Evolutionary conservation across 768 basidiomycete species (phyloP).

Genomic region (Leucocoprinus leucothites): DNA sequence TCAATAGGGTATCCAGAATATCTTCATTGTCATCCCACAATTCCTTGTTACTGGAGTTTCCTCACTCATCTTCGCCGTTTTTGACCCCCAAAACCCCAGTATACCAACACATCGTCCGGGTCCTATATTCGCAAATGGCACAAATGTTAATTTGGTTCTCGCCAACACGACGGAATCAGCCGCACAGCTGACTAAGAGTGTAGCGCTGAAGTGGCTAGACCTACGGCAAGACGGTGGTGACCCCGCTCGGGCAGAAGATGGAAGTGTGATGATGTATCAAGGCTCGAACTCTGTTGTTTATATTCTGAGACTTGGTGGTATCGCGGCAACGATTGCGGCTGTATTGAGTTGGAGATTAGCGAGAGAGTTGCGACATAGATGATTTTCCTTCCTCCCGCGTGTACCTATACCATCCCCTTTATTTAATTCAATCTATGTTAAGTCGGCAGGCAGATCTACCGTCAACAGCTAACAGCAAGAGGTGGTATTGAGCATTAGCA

Average conservation of each 20-base stretch:
- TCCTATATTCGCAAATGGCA: conserved; percentile 8
- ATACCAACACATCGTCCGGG: conserved; percentile 31
- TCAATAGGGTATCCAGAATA: conserved; percentile 86
- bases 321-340: conserved; percentile 52
- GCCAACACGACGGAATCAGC: conserved; percentile 8
- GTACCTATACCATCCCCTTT: background rate
- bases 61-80: conserved; percentile 80
- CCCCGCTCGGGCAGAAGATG: conserved; percentile 3
- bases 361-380: conserved; percentile 46
- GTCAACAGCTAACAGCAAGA: too few relatives aligned
- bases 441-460: background rate
- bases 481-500: too few relatives aligned
- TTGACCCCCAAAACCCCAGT: conserved; percentile 61
- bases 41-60: conserved; percentile 88
- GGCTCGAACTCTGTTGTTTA: conserved; percentile 71
- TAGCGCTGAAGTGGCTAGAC: conserved; percentile 14
- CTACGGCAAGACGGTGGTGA: conserved; percentile 9
- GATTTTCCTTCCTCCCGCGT: conserved; percentile 3
- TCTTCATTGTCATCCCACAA: conserved; percentile 92
- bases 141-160: conserved; percentile 5
- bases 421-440: background rate
- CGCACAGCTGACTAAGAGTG: background rate
- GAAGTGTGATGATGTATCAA: conserved; percentile 23
- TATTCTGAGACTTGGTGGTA: conserved; percentile 67
- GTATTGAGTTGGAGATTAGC: conserved; percentile 53